Base-by-base conservation (phyloP, 768 basidiomycete genomes). In the Naganishia vaughanmartiniae region DNA sequence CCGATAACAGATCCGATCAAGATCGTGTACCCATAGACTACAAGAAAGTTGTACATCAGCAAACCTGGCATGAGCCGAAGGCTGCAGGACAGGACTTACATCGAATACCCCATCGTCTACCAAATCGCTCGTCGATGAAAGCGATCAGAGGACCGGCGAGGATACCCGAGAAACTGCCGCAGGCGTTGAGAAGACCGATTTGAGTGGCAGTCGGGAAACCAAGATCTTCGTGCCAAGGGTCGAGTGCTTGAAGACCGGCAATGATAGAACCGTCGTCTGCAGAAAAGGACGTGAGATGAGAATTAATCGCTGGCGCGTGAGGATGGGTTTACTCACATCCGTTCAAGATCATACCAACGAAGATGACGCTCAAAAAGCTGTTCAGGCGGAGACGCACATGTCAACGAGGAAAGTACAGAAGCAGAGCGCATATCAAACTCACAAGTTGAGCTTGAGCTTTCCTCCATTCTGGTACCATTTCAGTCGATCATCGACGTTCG, bases 381-480 rank as follows among this genome's bases (percentile, higher is more conserved):
- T 17, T 15, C 6, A 30, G 39, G 36, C 4, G n/a, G 11, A 19
- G 46, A 45, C 30, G 34, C 33, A 21, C 30, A 17, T 11, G 60
- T 26, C 17, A 58, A 10, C 12, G 3, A 36, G 2, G n/a, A 19
- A 9, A 7, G n/a, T 34, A 21, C 33, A 21, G 10, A 36, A 10
- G 9, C 34, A 21, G 0, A 1, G 17, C 33, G 2, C 11, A n/a
- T 15, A 42, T n/a, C 15, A 12, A 9, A 75, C 79, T 74, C 60
- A 82, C 81, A 79, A 82, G 76, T 82, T 81, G 71, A 82, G 79
- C 77, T 82, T 79, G 65, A 82, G 73, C 1, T 72, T 66, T 12
- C 81, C 81, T 69, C 75, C 78, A 75, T 82, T 79, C 54, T 81
- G 51, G 57, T 78, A 72, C 80, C 81, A 81, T 66, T 76, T 76